Base-by-base conservation (phyloP, 1,284 basidiomycete species). In the Kalmanozyma brasiliensis region DNA sequence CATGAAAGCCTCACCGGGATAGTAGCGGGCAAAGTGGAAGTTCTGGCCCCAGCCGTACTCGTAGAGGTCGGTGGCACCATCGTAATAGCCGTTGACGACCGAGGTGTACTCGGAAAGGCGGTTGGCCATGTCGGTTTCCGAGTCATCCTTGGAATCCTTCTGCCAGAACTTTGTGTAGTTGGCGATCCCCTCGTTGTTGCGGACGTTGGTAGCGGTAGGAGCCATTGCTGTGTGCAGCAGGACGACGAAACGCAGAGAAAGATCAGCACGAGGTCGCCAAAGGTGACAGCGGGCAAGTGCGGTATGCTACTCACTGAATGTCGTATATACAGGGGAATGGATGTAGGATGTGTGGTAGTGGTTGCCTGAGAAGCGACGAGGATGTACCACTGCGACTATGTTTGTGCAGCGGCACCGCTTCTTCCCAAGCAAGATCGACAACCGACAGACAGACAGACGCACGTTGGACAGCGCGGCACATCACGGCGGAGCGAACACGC, bases 1-100 rank as follows among this genome's bases (percentile, higher is more conserved):
- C 66, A 85, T 83, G 83, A 98, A 98, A 1, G 89, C 88, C 84
- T 98, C 96, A 69, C 95, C 96, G 84, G 90, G 91, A 88, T 92
- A 94, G 87, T 96, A 98, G 36, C 96, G 92, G 53, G 92, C 96
- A 84, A 98, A 98, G 85, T 98, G 95, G 88, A 98, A 98, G 42
- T 91, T 94, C 61, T 89, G 86, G 8, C 87, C 88, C 93, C 93
- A 95, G 26, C 92, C 94, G 82, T 93, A 98, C 84, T 98, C 95
- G 86, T 98, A 98, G 53, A 98, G 86, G 82, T 94, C 89, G 17
- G 95, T 98, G 7, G 94, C 95, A 35, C 93, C 94, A 79, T 98
- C 94, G 78, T 97, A 97, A 85, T 96, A 97, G 37, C 92, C 93
- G 79, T 98, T 98, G 67, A 98, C 91, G 66, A 98, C 92, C 65